These are phyloP conservation scores for Penicillium italicum DNA, from an alignment of 2,329 filamentous ascomycete species.

Conservation along the genomic window DNA sequence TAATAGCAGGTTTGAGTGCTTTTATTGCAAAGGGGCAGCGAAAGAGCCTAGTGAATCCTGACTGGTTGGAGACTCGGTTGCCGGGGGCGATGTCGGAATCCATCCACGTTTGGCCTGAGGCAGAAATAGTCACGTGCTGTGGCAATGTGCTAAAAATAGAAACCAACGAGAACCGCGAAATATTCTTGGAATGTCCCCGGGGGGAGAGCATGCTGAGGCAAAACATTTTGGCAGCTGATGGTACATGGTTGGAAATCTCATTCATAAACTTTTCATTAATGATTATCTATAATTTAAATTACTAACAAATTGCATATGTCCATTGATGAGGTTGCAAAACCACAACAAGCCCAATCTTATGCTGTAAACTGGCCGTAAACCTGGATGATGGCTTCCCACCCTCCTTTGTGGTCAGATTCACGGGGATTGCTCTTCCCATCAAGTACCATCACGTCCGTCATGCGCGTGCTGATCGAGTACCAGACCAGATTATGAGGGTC, in stretches of 20 bases:
- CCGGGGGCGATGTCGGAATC: background rate
- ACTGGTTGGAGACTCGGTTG: background rate
- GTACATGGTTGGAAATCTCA: background rate
- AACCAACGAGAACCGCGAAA: background rate
- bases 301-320: conserved; percentile 2
- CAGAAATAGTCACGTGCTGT: background rate
- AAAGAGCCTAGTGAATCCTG: background rate
- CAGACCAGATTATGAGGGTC: conserved; percentile 27
- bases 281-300: background rate
- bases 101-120: background rate
- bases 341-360: conserved; percentile 1
- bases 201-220: too few species aligned
- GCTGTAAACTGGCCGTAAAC: conserved; percentile 24
- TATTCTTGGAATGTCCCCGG: too few species aligned
- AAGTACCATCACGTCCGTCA: conserved; percentile 30
- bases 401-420: conserved; percentile 27
- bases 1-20: background rate
- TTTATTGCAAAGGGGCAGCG: background rate
- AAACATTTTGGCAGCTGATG: background rate
- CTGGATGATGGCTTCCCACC: conserved; percentile 33
- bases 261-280: background rate
- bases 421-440: conserved; percentile 27
- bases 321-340: background rate
- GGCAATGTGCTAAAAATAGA: background rate
- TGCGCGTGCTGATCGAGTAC: conserved; percentile 33